phyloP scores from a whole-genome alignment of 148 eudicot species.

The Vaccinium darrowii region DNA sequence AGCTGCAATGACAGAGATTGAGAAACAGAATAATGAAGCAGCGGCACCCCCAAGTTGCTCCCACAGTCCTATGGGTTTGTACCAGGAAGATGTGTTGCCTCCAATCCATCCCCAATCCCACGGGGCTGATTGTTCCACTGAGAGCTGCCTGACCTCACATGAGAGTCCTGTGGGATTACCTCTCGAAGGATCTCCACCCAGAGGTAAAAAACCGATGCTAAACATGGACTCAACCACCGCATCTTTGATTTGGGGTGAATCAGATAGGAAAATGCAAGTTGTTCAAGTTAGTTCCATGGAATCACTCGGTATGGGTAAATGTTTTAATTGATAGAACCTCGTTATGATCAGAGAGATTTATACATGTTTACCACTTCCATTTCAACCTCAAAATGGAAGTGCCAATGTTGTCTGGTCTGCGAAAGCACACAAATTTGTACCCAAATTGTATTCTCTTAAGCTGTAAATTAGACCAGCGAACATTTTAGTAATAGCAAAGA shows the following conservation, averaged over 20 bases:
- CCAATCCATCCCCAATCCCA: constrained; percentile 29
- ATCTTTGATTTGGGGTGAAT: constrained; percentile 30
- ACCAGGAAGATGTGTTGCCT: constrained; percentile 25
- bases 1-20: constrained; percentile 33
- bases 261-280: constrained; percentile 21
- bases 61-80: constrained; percentile 14
- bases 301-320: constrained; percentile 14
- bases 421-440: neutral
- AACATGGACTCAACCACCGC: constrained; percentile 24
- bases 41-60: constrained; percentile 13
- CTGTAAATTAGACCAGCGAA: constrained; percentile 13
- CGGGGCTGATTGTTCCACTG: constrained; percentile 44
- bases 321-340: neutral
- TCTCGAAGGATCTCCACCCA: constrained; percentile 25
- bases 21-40: constrained; percentile 33
- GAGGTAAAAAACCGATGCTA: constrained; percentile 21
- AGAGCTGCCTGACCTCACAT: constrained; percentile 45
- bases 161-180: constrained; percentile 27
- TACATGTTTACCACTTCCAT: neutral
- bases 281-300: constrained; percentile 27
- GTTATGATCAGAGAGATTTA: neutral
- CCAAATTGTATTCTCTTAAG: neutral
- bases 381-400: constrained; percentile 2
- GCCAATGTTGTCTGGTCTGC: neutral
- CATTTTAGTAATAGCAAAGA: neutral